Evolutionary conservation across 2,329 filamentous ascomycete genomes (phyloP), one percentile per base, ranked within the genome.

Genomic region (Grosmannia huntii): DNA sequence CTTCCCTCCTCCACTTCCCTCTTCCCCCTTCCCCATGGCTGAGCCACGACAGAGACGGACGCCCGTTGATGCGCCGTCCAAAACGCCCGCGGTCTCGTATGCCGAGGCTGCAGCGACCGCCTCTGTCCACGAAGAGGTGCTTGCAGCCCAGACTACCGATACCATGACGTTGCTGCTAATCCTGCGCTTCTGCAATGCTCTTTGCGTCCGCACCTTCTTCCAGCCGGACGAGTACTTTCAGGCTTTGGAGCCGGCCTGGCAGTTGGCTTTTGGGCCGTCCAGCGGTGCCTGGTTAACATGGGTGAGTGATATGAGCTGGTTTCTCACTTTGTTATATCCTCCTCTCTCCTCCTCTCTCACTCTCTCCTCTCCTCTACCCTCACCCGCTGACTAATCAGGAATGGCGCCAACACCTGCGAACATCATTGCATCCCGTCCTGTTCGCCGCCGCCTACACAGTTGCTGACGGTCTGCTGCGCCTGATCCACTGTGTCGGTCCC

Each of bases 181-280:
- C 48, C 80, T 95, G 62, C 89, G 94, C 57, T 78, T 92, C 63
- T 70, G 88, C 69, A 96, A 96, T 73, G 85, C 90, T 36, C 77
- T 94, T 65, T 83, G 78, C 62, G 76, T 95, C 59, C 77, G 82
- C 63, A 97, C 94, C 23, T 99, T 96, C 71, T 99, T 99, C 74
- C 94, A 99, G 71, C 94, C 94, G 31, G 94, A 99, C 75, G 94
- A 99, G 72, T 97, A 89, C 75, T 99, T 94, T 68, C 94, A 99
- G 69, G 87, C 90, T 1, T 81, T 97, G 51, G 94, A 99, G 74
- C 92, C 94, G 57, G 94, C 94, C 64, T 97, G 92, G 91, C 77
- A 85, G 66, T 79, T 94, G 58, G 87, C 88, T 3, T 96, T 96
- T 76, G 91, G 91, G 25, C 67, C 75, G 2, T 69, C 78, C 16